These are phyloP conservation scores for Bacidia gigantensis DNA, from an alignment of 495 filamentous ascomycete species.

Conservation along the genomic window DNA sequence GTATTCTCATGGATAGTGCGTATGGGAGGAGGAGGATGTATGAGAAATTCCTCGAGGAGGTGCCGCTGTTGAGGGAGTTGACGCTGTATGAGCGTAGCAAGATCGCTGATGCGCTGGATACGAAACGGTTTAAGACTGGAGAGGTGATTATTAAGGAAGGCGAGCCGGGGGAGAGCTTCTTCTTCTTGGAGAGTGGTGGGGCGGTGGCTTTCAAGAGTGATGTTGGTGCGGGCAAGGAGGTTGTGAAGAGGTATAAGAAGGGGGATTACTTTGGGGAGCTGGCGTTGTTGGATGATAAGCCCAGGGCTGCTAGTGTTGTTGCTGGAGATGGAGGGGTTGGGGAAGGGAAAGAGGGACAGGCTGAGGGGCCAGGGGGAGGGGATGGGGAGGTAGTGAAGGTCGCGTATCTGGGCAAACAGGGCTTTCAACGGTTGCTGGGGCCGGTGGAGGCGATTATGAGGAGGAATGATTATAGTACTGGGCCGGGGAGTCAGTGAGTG, in stretches of 20 bases:
- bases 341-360: constrained; percentile 36
- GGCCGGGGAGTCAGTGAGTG: background rate
- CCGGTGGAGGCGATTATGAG: constrained; percentile 93
- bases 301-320: constrained; percentile 81
- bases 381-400: constrained; percentile 65
- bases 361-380: constrained; percentile 29
- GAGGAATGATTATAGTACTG: constrained; percentile 45
- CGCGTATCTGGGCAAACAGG: constrained; percentile 82
- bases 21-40: constrained; percentile 94
- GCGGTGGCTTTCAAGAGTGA: constrained; percentile 66
- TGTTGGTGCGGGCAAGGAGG: constrained; percentile 39
- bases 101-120: constrained; percentile 91
- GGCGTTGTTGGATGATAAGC: constrained; percentile 82
- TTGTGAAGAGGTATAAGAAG: constrained; percentile 69
- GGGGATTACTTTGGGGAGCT: constrained; percentile 97
- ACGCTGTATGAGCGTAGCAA: constrained; percentile 88
- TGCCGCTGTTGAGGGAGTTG: constrained; percentile 70
- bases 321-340: constrained; percentile 47
- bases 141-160: constrained; percentile 80
- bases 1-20: constrained; percentile 95
- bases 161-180: constrained; percentile 85
- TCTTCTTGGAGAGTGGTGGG: constrained; percentile 76
- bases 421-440: constrained; percentile 84
- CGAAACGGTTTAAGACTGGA: constrained; percentile 69
- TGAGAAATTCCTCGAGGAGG: constrained; percentile 94